phyloP scores from a whole-genome alignment of 768 basidiomycete species.

The Boletus subparvulus region DNA sequence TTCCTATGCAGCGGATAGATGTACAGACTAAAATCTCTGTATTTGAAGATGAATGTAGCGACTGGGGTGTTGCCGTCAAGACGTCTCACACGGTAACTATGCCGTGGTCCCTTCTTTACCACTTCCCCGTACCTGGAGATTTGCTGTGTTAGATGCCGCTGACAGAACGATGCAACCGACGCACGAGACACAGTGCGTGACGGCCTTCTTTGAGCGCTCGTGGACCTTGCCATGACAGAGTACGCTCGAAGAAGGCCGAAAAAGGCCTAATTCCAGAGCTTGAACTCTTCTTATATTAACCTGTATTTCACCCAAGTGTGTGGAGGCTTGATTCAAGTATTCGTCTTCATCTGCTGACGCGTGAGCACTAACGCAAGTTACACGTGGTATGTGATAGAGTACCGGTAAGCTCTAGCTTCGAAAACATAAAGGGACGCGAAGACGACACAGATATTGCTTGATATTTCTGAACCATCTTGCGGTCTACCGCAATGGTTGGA shows the following conservation, averaged over 20 bases:
- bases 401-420: conserved; percentile 31
- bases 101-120: neutral
- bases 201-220: conserved; percentile 33
- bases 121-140: conserved; percentile 27
- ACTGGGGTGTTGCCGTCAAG: conserved; percentile 21
- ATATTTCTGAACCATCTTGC: conserved; percentile 3
- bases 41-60: conserved; percentile 31
- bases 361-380: conserved; percentile 4
- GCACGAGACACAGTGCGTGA: conserved; percentile 30
- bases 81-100: neutral
- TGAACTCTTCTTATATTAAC: conserved; percentile 10
- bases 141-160: neutral
- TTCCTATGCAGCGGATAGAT: neutral
- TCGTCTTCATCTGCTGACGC: conserved; percentile 28
- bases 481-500: neutral
- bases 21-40: conserved; percentile 28
- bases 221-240: conserved; percentile 23
- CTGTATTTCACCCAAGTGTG: conserved; percentile 23
- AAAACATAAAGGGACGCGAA: conserved; percentile 24
- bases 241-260: neutral
- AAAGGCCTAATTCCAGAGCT: rapidly evolving
- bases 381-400: neutral
- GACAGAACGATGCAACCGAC: conserved; percentile 1
- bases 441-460: conserved; percentile 16
- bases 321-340: conserved; percentile 13